Base-by-base conservation (phyloP, 2,329 filamentous ascomycete genomes). In the Nothomitra cinnamomea region DNA sequence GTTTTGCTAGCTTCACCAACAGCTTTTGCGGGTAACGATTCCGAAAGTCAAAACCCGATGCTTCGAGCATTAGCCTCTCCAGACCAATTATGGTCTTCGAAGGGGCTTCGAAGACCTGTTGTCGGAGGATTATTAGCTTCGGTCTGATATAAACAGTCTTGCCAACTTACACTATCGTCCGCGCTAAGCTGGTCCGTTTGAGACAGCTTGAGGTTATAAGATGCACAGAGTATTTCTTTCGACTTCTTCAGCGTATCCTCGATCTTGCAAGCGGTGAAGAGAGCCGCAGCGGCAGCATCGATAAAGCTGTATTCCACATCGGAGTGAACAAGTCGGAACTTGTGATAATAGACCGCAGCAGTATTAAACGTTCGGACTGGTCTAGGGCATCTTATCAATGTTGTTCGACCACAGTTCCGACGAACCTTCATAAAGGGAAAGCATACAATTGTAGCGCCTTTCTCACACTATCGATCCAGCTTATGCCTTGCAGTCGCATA, bases 211-310 rank as follows among this genome's bases (percentile, higher is more conserved):
- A 94, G 71, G 63, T 95, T 95, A 68, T 90, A 87, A 22, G 87
- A 83, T 1, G 89, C 88, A 55, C 87, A 94, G 15, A 96, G 73
- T 57, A 98, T 94, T 58, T 98, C 92, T 55, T 79, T 81, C 2
- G 87, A 94, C 71, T 96, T 96, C 70, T 98, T 98, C 59, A 95
- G 78, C 0, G 92, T 98, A 66, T 98, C 92, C 67, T 98, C 92
- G 47, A 94, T 88, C 70, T 98, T 98, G 73, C 90, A 96, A 1
- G 89, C 89, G 2, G 89, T 85, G 63, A 96, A 90, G 7, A 98
- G 72, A 22, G 87, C 84, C 1, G 92, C 87, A 5, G 92, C 79
- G 0, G 90, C 87, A 1, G 87, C 89, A 64, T 96, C 90, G 56
- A 73, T 68, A 64, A 82, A 88, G 65, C 85, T 85, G 67, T 94